A percentile compares a stretch with the other conserved stretches of the same genome.
Evolutionary conservation across 2,329 filamentous ascomycete genomes (phyloP).

Genomic region (Xylariaceae sp.): DNA sequence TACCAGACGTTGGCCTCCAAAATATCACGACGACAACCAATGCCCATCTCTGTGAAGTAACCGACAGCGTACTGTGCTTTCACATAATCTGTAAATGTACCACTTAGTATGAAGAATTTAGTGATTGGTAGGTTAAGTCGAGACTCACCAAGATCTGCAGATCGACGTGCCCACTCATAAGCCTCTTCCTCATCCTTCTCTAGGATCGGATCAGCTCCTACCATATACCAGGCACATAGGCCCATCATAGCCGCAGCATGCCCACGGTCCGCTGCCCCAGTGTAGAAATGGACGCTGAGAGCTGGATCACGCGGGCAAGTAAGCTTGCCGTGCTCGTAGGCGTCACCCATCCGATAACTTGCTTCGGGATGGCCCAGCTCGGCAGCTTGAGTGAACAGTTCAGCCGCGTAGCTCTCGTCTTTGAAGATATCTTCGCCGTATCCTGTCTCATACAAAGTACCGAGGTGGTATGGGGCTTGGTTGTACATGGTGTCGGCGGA

Average conservation of each 20-base stretch:
- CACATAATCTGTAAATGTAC: slow-evolving; percentile 48
- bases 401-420: slow-evolving; percentile 84
- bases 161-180: slow-evolving; percentile 89
- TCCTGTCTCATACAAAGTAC: slow-evolving; percentile 83
- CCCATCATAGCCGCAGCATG: slow-evolving; percentile 95
- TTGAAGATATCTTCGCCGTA: slow-evolving; percentile 92
- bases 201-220: slow-evolving; percentile 85
- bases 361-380: slow-evolving; percentile 87
- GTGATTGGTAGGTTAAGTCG: not conserved
- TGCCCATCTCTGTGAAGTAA: slow-evolving; percentile 98
- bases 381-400: slow-evolving; percentile 90
- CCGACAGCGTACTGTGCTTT: slow-evolving; percentile 91
- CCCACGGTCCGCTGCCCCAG: slow-evolving; percentile 78
- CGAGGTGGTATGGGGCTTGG: slow-evolving; percentile 85
- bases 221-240: slow-evolving; percentile 96
- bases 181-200: slow-evolving; percentile 96
- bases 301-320: slow-evolving; percentile 87
- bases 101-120: slow-evolving; percentile 12
- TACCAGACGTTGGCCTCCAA: slow-evolving; percentile 98
- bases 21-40: slow-evolving; percentile 90
- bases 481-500: slow-evolving; percentile 90
- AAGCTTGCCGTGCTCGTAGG: slow-evolving; percentile 88
- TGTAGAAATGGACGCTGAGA: slow-evolving; percentile 96
- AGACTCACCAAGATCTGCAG: slow-evolving; percentile 75
- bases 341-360: slow-evolving; percentile 85